A percentile compares a stretch with the other conserved stretches of the same genome.
These are phyloP conservation scores for Boeremia exigua DNA, from an alignment of 2,329 filamentous ascomycete species.

Conservation along the genomic window DNA sequence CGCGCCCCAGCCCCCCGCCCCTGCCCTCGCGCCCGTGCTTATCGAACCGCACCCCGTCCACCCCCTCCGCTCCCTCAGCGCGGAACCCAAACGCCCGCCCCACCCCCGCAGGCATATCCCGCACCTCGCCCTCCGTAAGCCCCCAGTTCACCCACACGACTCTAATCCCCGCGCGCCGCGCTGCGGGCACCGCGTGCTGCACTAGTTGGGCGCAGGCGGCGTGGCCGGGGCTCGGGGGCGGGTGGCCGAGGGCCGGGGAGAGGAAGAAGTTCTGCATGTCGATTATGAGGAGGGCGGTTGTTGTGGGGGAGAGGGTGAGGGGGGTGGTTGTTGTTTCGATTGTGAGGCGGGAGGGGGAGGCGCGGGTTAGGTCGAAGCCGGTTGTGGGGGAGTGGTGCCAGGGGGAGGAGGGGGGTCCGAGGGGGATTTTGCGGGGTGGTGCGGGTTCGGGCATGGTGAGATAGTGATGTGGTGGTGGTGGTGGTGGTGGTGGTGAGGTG, in stretches of 20 bases:
- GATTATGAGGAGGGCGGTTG: slow-evolving; percentile 50
- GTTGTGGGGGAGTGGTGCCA: slow-evolving; percentile 53
- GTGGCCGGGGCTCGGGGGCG: slow-evolving; percentile 26
- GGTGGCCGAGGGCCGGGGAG: slow-evolving; percentile 31
- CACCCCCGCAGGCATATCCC: slow-evolving; percentile 47
- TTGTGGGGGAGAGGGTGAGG: slow-evolving; percentile 44
- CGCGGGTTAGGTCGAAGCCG: slow-evolving; percentile 57
- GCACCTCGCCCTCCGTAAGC: slow-evolving; percentile 45
- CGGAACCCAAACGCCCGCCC: slow-evolving; percentile 48
- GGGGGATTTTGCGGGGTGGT: slow-evolving; percentile 43
- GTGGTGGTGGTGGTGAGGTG: not conserved
- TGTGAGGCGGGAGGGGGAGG: slow-evolving; percentile 25
- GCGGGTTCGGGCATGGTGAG: not conserved
- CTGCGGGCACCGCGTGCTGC: slow-evolving; percentile 48
- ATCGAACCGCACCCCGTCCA: not conserved
- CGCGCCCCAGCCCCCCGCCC: not conserved
- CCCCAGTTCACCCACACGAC: slow-evolving; percentile 54
- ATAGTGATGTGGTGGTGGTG: slow-evolving; percentile 1
- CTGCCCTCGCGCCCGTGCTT: not conserved
- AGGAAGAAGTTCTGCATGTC: slow-evolving; percentile 56
- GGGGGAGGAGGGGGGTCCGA: slow-evolving; percentile 52
- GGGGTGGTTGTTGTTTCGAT: slow-evolving; percentile 35
- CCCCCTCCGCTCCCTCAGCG: slow-evolving; percentile 18
- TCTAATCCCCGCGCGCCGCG: slow-evolving; percentile 47
- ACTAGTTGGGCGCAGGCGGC: slow-evolving; percentile 39